phyloP scores from a whole-genome alignment of 2,329 filamentous ascomycete genomes.

The Clarireedia monteithiana region DNA sequence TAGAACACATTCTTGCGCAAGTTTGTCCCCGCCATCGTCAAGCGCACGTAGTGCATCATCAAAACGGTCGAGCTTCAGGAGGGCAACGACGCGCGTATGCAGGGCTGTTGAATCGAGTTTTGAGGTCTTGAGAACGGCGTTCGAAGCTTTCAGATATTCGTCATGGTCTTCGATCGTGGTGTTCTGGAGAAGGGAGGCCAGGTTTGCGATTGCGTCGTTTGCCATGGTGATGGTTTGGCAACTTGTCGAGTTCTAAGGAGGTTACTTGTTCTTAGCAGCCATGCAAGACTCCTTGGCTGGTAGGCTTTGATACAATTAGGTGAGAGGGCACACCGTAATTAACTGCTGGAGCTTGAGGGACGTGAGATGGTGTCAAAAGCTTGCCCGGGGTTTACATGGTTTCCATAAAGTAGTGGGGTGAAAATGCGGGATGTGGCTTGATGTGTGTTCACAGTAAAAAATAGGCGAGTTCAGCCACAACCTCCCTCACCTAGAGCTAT shows the following conservation, averaged over 20 bases:
- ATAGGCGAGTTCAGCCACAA: not conserved
- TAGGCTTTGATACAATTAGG: not conserved
- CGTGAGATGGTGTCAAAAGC: constrained; percentile 8
- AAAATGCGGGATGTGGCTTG: not conserved
- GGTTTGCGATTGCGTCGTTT: constrained; percentile 26
- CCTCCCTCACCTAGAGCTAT: too few relatives aligned
- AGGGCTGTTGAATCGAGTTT: constrained; percentile 51
- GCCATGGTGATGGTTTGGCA: constrained; percentile 18
- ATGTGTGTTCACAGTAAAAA: not conserved
- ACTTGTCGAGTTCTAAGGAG: not conserved
- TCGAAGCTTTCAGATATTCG: constrained; percentile 59
- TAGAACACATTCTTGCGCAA: constrained; percentile 54
- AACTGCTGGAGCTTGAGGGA: not conserved
- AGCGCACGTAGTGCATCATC: constrained; percentile 67
- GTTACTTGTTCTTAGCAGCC: not conserved
- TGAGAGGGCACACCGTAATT: not conserved
- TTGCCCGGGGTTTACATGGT: not conserved
- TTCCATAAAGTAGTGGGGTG: not conserved
- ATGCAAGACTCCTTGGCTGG: not conserved
- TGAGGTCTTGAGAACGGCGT: constrained; percentile 52
- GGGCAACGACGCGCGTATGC: constrained; percentile 63
- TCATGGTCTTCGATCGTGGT: constrained; percentile 62
- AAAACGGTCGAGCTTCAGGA: constrained; percentile 77
- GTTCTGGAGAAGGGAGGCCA: constrained; percentile 37
- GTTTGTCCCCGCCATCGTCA: constrained; percentile 50